Conservation (phyloP, 306 rosid species). For the Morella rubra region DNA sequence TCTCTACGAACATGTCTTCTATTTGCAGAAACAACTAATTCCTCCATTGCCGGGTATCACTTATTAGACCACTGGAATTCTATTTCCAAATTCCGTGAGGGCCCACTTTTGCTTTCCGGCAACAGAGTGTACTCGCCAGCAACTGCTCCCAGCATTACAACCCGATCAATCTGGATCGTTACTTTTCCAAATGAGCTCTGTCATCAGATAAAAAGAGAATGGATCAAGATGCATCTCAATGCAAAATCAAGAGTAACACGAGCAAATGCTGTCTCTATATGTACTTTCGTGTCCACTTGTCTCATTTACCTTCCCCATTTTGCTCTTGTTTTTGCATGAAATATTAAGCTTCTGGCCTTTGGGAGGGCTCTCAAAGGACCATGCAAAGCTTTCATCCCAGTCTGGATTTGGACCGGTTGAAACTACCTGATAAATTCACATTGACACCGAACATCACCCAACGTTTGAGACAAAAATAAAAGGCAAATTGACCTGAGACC, state of each 20-base stretch:
- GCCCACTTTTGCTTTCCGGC: slow-evolving; percentile 95
- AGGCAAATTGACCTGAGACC: neutral
- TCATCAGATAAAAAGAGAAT: slow-evolving; percentile 24
- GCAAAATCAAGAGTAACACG: neutral
- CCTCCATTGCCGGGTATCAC: slow-evolving; percentile 30
- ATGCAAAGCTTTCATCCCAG: slow-evolving; percentile 93
- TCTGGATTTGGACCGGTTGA: slow-evolving; percentile 95
- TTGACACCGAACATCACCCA: neutral
- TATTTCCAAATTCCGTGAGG: slow-evolving; percentile 84
- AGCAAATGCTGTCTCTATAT: slow-evolving; percentile 1
- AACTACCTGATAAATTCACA: slow-evolving; percentile 63
- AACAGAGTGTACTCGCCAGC: slow-evolving; percentile 90
- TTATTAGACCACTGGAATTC: slow-evolving; percentile 99
- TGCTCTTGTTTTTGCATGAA: slow-evolving; percentile 99
- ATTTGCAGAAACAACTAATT: slow-evolving; percentile 24
- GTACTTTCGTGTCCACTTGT: neutral
- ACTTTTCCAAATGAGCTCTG: slow-evolving; percentile 98
- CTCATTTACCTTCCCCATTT: slow-evolving; percentile 86
- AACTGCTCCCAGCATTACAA: slow-evolving; percentile 96
- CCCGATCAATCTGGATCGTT: slow-evolving; percentile 93
- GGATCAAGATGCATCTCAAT: slow-evolving; percentile 1
- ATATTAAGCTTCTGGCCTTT: slow-evolving; percentile 97
- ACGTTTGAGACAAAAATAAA: neutral
- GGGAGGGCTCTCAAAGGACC: slow-evolving; percentile 99
- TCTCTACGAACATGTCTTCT: slow-evolving; percentile 27